These are phyloP conservation scores for Candida boleticola DNA, from an alignment of 805 yeast genomes.

Conservation along the genomic window DNA sequence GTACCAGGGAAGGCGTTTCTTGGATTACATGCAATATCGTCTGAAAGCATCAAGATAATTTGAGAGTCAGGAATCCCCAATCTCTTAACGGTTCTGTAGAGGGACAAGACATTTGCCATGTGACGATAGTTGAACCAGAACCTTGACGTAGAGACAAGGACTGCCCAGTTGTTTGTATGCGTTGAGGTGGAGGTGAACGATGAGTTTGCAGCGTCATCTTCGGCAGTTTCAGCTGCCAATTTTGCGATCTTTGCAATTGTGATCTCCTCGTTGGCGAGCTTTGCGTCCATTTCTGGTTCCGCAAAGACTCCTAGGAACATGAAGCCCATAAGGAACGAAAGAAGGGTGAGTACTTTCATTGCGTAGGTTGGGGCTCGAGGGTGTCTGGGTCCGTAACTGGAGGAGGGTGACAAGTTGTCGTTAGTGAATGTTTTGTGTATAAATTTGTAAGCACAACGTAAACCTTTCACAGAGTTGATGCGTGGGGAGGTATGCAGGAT, in stretches of 20 bases:
- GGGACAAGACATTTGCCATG: slow-evolving; percentile 92
- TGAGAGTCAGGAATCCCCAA: slow-evolving; percentile 98
- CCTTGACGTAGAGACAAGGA: slow-evolving; percentile 89
- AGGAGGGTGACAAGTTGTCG: too few relatives aligned
- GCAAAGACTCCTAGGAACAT: not conserved
- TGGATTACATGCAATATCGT: slow-evolving; percentile 96
- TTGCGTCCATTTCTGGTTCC: not conserved
- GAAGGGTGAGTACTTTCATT: not conserved
- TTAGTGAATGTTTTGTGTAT: too few relatives aligned
- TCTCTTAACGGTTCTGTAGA: slow-evolving; percentile 94
- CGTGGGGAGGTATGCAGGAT: too few relatives aligned
- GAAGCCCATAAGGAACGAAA: not conserved
- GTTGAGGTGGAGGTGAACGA: slow-evolving; percentile 25
- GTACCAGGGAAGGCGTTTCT: slow-evolving; percentile 95
- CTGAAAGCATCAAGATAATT: slow-evolving; percentile 92
- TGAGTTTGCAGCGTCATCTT: slow-evolving; percentile 1
- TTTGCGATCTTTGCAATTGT: not conserved
- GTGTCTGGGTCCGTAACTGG: too few relatives aligned
- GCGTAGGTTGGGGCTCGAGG: not conserved
- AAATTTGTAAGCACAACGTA: too few relatives aligned
- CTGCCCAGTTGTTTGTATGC: slow-evolving; percentile 78
- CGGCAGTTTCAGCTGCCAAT: not conserved
- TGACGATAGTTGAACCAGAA: slow-evolving; percentile 99
- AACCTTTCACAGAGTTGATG: too few relatives aligned
- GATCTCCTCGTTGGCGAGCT: not conserved